Conservation (phyloP, 2,329 filamentous ascomycete genomes). For the Ceratocystiopsis minuta region DNA sequence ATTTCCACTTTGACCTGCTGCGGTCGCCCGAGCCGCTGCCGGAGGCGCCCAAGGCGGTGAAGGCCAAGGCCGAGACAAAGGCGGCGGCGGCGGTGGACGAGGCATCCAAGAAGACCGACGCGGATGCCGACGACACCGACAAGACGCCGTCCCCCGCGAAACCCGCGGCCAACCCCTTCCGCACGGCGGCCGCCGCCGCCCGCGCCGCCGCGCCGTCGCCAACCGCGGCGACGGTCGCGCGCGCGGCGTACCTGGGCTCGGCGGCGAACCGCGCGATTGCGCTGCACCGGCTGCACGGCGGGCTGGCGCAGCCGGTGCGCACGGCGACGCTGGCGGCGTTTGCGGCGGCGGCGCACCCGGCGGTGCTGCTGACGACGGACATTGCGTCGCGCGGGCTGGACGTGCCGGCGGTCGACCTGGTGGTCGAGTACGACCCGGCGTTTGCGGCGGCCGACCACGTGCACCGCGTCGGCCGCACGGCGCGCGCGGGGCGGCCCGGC, state of each 20-base stretch:
- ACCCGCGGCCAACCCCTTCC: constrained; percentile 7
- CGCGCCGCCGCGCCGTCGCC: constrained; percentile 11
- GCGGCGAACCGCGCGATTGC: constrained; percentile 55
- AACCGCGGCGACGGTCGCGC: constrained; percentile 44
- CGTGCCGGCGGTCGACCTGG: constrained; percentile 82
- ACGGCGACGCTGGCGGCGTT: constrained; percentile 76
- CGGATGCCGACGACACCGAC: constrained; percentile 10
- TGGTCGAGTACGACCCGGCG: constrained; percentile 90
- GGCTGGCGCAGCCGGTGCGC: constrained; percentile 69
- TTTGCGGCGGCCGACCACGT: constrained; percentile 88
- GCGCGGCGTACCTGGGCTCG: constrained; percentile 55
- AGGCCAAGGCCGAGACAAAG: constrained; percentile 1
- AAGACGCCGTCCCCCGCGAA: constrained; percentile 8
- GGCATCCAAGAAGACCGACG: neutral
- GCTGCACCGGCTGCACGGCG: constrained; percentile 79
- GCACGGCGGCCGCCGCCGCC: constrained; percentile 5
- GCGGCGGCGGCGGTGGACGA: neutral
- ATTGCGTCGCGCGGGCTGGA: constrained; percentile 92
- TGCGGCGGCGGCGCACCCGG: constrained; percentile 51
- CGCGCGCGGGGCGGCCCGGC: constrained; percentile 75
- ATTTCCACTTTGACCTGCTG: constrained; percentile 86
- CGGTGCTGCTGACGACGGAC: constrained; percentile 81
- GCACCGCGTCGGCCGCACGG: constrained; percentile 86
- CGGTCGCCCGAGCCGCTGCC: constrained; percentile 19
- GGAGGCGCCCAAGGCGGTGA: neutral